phyloP scores from a whole-genome alignment of 2,329 filamentous ascomycete genomes.

The Aspergillus eucalypticola region DNA sequence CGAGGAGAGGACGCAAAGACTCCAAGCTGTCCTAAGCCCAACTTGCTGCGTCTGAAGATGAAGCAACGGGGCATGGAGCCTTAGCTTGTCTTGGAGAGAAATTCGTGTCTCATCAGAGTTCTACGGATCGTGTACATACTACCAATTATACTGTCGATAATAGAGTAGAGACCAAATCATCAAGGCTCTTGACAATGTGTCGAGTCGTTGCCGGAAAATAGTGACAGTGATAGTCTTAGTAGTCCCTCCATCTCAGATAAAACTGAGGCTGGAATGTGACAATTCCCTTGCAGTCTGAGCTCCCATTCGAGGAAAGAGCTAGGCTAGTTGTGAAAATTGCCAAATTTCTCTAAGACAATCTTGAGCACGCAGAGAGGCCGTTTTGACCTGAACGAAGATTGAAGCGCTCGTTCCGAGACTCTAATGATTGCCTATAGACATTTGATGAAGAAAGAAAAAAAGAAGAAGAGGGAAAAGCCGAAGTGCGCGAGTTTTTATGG shows the following conservation, averaged over 20 bases:
- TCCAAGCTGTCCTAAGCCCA: conserved; percentile 82
- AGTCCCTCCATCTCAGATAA: not conserved
- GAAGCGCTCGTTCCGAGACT: conserved; percentile 92
- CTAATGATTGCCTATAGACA: conserved; percentile 89
- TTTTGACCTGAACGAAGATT: conserved; percentile 87
- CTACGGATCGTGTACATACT: conserved; percentile 11
- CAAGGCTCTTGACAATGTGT: not conserved
- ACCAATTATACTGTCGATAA: not conserved
- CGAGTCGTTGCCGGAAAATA: not conserved
- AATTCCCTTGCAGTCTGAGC: conserved; percentile 53
- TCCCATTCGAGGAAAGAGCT: conserved; percentile 56
- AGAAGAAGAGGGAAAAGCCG: conserved; percentile 40
- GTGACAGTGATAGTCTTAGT: not conserved
- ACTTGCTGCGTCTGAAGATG: conserved; percentile 78
- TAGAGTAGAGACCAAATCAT: not conserved
- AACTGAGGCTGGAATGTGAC: conserved; percentile 39
- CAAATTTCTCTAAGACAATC: conserved; percentile 82
- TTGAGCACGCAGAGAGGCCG: conserved; percentile 93
- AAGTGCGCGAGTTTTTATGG: conserved; percentile 30
- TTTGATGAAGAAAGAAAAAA: conserved; percentile 55
- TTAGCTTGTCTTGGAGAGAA: not conserved
- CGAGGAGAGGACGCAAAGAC: conserved; percentile 75
- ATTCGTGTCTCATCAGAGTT: too few relatives aligned
- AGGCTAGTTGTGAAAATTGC: conserved; percentile 74
- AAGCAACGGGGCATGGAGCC: conserved; percentile 64